phyloP scores from a whole-genome alignment of 805 yeast genomes.

The Wickerhamomyces ciferrii region DNA sequence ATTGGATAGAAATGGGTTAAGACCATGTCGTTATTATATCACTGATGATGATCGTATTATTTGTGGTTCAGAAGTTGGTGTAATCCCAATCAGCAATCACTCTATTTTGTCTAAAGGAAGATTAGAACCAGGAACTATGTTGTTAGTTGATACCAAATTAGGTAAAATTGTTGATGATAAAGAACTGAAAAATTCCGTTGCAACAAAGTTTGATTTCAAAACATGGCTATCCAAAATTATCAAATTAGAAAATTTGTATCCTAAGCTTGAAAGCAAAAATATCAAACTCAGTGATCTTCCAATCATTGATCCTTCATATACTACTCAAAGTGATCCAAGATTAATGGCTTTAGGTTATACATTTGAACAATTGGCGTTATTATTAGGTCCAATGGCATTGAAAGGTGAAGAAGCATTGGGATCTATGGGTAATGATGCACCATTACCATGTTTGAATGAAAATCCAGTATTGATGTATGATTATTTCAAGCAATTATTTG shows the following conservation, averaged over 20 bases:
- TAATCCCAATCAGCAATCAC: constrained; percentile 81
- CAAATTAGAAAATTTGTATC: constrained; percentile 69
- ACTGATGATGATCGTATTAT: constrained; percentile 93
- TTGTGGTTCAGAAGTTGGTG: constrained; percentile 98
- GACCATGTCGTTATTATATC: constrained; percentile 97
- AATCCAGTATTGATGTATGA: constrained; percentile 90
- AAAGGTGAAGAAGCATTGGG: constrained; percentile 94
- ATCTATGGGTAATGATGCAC: constrained; percentile 97
- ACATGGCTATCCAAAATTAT: constrained; percentile 89
- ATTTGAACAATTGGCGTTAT: constrained; percentile 80
- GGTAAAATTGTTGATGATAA: constrained; percentile 93
- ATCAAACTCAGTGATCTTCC: constrained; percentile 12
- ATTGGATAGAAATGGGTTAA: constrained; percentile 92
- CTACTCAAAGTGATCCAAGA: constrained; percentile 73
- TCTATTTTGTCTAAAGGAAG: constrained; percentile 86
- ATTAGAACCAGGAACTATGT: constrained; percentile 93
- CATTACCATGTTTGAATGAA: constrained; percentile 89
- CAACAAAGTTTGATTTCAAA: constrained; percentile 84
- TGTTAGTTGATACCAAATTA: constrained; percentile 87
- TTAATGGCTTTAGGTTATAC: constrained; percentile 87
- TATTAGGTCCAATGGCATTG: constrained; percentile 90
- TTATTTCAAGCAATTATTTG: constrained; percentile 92
- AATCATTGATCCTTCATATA: constrained; percentile 23
- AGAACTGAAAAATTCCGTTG: constrained; percentile 75
- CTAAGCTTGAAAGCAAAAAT: constrained; percentile 38